Base-by-base conservation (phyloP, 164 flowering plant genomes). In the Cinnamomum chago region DNA sequence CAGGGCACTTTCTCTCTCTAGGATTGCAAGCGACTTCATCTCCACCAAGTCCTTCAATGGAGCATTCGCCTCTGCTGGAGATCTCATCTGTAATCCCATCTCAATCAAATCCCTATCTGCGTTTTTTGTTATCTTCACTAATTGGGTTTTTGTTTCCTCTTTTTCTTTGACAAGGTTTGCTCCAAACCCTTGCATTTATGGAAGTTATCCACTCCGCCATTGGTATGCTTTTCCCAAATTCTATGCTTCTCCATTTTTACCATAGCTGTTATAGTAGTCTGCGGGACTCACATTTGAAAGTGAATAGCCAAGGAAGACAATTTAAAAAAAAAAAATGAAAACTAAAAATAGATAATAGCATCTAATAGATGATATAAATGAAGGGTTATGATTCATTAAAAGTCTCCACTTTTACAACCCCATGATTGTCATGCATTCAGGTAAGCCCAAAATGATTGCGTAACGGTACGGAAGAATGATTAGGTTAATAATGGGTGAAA, bases 161-260 rank as follows among this genome's bases (percentile, higher is more conserved):
- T 40, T 24, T 27, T 62, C 28, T 50, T 27, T 65, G 9, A 62
- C 74, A 72, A 93, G 96, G 88, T 85, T 77, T 87, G 33, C 77
- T 89, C 81, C 96, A 91, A 83, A 75, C 82, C 23, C 50, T 75
- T 82, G 81, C 94, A 1, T 85, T 90, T 78, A 66, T 89, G 86
- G 98, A 92, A 83, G 94, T 92, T 68, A 30, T 92, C 30, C 96
- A 92, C 78, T 95, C 92, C 62, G 94, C 92, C 50, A 65, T 89
- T 68, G 98, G 97, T 92, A 78, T 47, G 83, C 50, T 55, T 14
- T 18, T 10, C 62, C 22, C 68, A 22, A 20, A 51, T 14, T 27
- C 47, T 50, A 22, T 14, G 62, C 3, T 18, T 17, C 51, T 12
- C 28, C 2, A 18, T 33, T 18, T 58, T 9, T 40, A 7, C 9